These are phyloP conservation scores for Colletotrichum trifolii DNA, from an alignment of 2,329 filamentous ascomycete genomes.

Conservation along the genomic window DNA sequence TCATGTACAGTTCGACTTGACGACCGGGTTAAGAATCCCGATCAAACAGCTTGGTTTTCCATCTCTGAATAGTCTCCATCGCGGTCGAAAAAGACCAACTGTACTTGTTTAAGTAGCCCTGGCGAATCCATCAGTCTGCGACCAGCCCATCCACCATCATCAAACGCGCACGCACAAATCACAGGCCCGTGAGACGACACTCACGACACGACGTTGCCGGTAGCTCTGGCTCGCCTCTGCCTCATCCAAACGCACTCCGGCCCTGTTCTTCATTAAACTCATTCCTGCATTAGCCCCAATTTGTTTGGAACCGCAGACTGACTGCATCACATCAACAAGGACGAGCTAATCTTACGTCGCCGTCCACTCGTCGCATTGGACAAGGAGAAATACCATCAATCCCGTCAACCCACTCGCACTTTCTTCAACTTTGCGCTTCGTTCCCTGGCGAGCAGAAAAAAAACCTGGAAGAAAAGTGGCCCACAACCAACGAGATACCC, in stretches of 20 bases:
- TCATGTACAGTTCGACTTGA: too few relatives aligned
- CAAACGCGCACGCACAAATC: not conserved
- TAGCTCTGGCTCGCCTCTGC: not conserved
- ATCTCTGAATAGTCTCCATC: too few relatives aligned
- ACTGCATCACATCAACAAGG: constrained; percentile 24
- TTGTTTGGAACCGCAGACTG: constrained; percentile 23
- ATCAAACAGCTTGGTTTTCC: too few relatives aligned
- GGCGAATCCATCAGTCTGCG: too few relatives aligned
- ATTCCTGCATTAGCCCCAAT: constrained; percentile 30
- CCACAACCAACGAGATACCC: too few relatives aligned
- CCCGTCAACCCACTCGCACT: not conserved
- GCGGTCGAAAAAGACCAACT: too few relatives aligned
- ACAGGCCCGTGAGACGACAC: not conserved
- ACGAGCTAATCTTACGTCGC: constrained; percentile 25
- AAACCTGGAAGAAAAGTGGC: too few relatives aligned
- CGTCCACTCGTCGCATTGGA: not conserved
- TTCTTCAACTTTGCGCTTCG: not conserved
- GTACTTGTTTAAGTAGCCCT: too few relatives aligned
- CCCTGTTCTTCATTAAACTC: constrained; percentile 35
- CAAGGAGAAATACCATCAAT: not conserved
- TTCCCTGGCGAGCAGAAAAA: too few relatives aligned
- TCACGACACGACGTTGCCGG: too few relatives aligned
- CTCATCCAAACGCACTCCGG: not conserved
- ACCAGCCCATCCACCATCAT: not conserved
- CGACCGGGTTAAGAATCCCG: too few relatives aligned